Conservation (phyloP, 805 yeast genomes). For the Suhomyces emberorum region DNA sequence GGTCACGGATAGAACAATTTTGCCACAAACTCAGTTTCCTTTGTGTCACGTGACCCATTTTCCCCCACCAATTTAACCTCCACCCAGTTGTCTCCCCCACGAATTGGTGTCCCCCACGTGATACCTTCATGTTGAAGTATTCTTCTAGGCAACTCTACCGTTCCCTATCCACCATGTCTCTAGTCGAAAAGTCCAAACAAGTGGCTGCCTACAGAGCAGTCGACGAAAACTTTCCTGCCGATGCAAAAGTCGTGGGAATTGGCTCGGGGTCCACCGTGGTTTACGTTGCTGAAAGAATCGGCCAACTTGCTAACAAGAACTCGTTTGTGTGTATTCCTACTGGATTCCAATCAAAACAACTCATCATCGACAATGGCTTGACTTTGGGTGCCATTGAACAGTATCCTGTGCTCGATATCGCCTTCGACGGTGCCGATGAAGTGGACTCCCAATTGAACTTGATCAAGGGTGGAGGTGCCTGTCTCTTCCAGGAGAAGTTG, state of each 20-base stretch:
- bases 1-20: no score
- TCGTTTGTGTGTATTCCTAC: conserved; percentile 85
- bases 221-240: conserved; percentile 71
- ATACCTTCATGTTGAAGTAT: neutral
- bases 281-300: conserved; percentile 93
- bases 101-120: conserved; percentile 1
- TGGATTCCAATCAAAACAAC: conserved; percentile 89
- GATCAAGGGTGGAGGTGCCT: conserved; percentile 99
- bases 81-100: no score
- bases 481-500: conserved; percentile 92
- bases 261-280: conserved; percentile 98
- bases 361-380: conserved; percentile 79
- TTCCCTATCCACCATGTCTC: conserved; percentile 14
- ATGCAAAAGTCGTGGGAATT: conserved; percentile 78
- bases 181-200: conserved; percentile 79
- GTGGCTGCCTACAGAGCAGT: conserved; percentile 90
- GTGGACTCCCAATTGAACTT: conserved; percentile 77
- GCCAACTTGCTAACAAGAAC: conserved; percentile 54
- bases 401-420: conserved; percentile 78
- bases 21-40: neutral
- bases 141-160: neutral
- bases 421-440: conserved; percentile 99
- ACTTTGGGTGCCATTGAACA: conserved; percentile 79
- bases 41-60: neutral
- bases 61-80: conserved; percentile 1